Percentiles rank a stretch among this genome's conserved stretches.
These are phyloP conservation scores for Blastocystis sp. DNA, from an alignment of 352 stramenopile species.

Conservation along the genomic window DNA sequence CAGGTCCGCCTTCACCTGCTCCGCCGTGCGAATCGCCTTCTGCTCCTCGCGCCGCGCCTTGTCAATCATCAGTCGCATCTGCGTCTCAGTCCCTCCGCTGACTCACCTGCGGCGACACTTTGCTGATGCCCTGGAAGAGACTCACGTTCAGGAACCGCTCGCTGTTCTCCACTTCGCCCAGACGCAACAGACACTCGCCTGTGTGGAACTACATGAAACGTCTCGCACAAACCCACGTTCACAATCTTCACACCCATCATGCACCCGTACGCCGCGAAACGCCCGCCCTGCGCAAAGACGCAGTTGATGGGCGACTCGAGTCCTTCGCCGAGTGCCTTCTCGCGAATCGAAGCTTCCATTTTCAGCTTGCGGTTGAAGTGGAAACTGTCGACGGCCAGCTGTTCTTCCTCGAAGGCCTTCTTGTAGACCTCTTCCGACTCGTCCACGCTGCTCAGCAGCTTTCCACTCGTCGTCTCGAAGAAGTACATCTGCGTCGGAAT, in stretches of 20 bases:
- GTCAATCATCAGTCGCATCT: conserved; percentile 3
- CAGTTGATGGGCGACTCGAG: conserved; percentile 67
- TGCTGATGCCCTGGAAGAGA: conserved; percentile 83
- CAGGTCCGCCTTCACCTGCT: conserved; percentile 57
- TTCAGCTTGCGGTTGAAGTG: conserved; percentile 42
- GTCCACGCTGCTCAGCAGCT: conserved; percentile 75
- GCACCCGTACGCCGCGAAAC: conserved; percentile 85
- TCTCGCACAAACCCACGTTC: not conserved
- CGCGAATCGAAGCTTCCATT: not conserved
- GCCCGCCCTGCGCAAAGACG: conserved; percentile 85
- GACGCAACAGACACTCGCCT: conserved; percentile 77
- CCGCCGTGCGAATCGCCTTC: conserved; percentile 57
- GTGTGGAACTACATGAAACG: conserved; percentile 59
- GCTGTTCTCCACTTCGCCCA: conserved; percentile 85
- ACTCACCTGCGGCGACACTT: conserved; percentile 87
- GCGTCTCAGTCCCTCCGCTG: conserved; percentile 59
- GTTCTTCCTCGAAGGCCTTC: conserved; percentile 67
- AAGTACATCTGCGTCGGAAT: conserved; percentile 78
- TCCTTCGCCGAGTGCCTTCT: conserved; percentile 57
- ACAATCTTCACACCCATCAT: conserved; percentile 91
- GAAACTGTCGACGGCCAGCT: conserved; percentile 66
- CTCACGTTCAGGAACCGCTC: conserved; percentile 82
- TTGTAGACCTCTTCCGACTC: conserved; percentile 71
- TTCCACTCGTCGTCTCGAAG: conserved; percentile 74
- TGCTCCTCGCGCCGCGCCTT: conserved; percentile 57